Evolutionary conservation across 208 protist species (phyloP).

Genomic region (Trypanosoma vivax): DNA sequence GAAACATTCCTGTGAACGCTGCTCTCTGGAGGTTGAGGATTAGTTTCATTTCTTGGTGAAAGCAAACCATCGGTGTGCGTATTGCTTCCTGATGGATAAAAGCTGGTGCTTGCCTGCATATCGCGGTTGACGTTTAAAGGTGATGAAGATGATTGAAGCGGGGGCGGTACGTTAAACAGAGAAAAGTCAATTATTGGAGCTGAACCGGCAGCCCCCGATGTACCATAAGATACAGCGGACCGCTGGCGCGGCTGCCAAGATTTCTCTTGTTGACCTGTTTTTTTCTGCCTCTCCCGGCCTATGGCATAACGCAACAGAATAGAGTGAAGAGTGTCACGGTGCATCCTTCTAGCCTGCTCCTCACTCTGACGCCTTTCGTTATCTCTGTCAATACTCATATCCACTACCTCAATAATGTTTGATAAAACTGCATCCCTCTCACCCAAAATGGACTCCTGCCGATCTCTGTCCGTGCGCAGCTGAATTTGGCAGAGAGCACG

Average conservation of each 20-base stretch:
- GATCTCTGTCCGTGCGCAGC: too few species aligned
- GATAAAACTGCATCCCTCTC: neutral
- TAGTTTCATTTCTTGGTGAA: neutral
- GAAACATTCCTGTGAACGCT: neutral
- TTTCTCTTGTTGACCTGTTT: neutral
- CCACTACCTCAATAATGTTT: conserved; percentile 9
- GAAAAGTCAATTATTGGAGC: too few species aligned
- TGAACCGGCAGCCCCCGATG: too few species aligned
- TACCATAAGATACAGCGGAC: too few species aligned
- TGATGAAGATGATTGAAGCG: too few species aligned
- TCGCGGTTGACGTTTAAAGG: too few species aligned
- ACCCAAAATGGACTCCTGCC: neutral
- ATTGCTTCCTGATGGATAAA: too few species aligned
- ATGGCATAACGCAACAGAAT: conserved; percentile 15
- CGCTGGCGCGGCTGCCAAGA: neutral
- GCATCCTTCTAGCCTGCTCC: neutral
- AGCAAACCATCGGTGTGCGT: neutral
- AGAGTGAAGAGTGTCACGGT: conserved; percentile 19
- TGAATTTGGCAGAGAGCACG: too few species aligned
- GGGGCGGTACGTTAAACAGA: too few species aligned
- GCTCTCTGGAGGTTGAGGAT: neutral
- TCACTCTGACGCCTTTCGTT: neutral
- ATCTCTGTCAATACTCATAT: conserved; percentile 13
- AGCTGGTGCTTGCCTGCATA: too few species aligned
- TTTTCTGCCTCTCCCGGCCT: neutral